phyloP scores from a whole-genome alignment of 108 stramenopile genomes.

The Chaetoceros tenuissimus region DNA sequence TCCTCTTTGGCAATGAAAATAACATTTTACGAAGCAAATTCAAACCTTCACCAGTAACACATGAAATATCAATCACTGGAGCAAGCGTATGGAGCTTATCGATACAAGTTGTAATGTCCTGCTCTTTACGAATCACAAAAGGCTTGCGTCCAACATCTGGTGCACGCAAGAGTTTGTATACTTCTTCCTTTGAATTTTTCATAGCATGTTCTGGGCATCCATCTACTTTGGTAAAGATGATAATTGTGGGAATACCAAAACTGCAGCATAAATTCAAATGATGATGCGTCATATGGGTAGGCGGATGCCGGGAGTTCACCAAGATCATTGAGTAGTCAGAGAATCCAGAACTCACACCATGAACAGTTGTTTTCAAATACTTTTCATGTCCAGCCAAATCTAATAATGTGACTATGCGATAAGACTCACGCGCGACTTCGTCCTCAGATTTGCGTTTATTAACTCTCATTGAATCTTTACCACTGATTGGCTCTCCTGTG shows the following conservation, averaged over 20 bases:
- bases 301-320: conserved; percentile 95
- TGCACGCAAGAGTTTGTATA: conserved; percentile 60
- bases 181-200: conserved; percentile 77
- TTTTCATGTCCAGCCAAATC: conserved; percentile 99
- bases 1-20: conserved; percentile 73
- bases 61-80: conserved; percentile 93
- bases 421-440: conserved; percentile 73
- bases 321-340: conserved; percentile 94
- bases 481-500: conserved; percentile 68
- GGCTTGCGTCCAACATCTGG: conserved; percentile 67
- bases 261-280: conserved; percentile 96
- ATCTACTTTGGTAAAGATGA: conserved; percentile 96
- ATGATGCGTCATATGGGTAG: conserved; percentile 97
- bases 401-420: conserved; percentile 86
- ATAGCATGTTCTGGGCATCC: conserved; percentile 92
- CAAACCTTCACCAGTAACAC: conserved; percentile 94
- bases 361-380: conserved; percentile 98
- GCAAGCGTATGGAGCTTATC: conserved; percentile 84
- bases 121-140: conserved; percentile 68
- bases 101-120: conserved; percentile 83
- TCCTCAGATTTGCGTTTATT: conserved; percentile 72
- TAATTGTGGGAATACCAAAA: conserved; percentile 86
- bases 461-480: conserved; percentile 49
- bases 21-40: conserved; percentile 88
- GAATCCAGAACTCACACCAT: conserved; percentile 91